Evolutionary conservation across 208 protist species (phyloP), one percentile per base, ranked within the genome.

Genomic region (Porcisia hertigi): DNA sequence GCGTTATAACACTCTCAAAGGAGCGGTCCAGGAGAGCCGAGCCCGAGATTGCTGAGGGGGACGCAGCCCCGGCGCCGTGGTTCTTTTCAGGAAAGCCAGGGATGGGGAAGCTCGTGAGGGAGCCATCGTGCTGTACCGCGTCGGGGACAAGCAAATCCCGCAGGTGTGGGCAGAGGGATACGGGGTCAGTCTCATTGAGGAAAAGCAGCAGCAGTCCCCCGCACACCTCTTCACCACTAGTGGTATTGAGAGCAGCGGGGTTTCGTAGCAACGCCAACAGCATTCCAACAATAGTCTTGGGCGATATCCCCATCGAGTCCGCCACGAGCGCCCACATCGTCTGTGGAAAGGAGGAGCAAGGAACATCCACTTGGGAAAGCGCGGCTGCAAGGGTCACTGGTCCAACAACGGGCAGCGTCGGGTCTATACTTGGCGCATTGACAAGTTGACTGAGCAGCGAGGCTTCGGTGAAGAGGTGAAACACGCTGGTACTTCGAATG

Each of bases 261-360:
- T 63, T 54, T 47, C 18, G 55, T 41, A 75, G 55, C 23, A 75
- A 25, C 30, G 45, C 71, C 23, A 34, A 34, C 54, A 75, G 39
- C 71, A 75, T 63, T 16, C 9, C 4, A 6, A 52, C 57, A n/a
- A 75, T 41, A 12, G 23, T n/a, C 58, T 47, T 45, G 3, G 55
- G 45, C 8, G 55, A 45, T 41, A 75, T 25, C 54, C 49, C n/a
- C 71, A 63, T 75, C 36, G 71, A 47, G 23, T 53, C 41, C 3
- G 58, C 71, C 39, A 65, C 30, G 71, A 9, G 55, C 57, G 36
- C 16, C 55, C 71, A 75, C 57, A 75, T 12, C 43, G 43, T 75
- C 4, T 4, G 9, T 30, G 41, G 23, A 43, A 14, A 39, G 39
- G 30, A 64, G 34, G 55, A 5, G 39, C 39, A n/a, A 36, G 70